Evolutionary conservation across 768 basidiomycete genomes (phyloP).

Genomic region (Panellus pusillus): DNA sequence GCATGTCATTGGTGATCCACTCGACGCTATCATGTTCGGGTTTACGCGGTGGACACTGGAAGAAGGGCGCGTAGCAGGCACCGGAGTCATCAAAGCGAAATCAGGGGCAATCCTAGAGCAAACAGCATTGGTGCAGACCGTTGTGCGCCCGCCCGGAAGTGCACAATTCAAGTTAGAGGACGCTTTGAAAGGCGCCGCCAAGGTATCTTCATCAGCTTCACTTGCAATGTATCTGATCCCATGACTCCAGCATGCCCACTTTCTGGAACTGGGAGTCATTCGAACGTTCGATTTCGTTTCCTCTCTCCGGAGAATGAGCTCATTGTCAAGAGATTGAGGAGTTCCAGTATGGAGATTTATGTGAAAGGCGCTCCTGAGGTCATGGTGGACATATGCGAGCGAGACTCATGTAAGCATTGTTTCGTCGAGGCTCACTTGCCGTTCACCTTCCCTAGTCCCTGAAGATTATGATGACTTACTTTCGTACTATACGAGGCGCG

Average conservation of each 20-base stretch:
- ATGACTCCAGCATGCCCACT: conserved; percentile 79
- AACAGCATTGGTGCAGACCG: conserved; percentile 90
- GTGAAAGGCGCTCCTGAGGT: conserved; percentile 99
- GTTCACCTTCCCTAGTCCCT: conserved; percentile 60
- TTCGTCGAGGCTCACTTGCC: not conserved
- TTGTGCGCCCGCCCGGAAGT: conserved; percentile 94
- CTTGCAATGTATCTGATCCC: not conserved
- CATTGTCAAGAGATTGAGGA: conserved; percentile 92
- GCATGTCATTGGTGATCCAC: conserved; percentile 88
- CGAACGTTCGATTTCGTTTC: conserved; percentile 97
- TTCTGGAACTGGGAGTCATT: conserved; percentile 95
- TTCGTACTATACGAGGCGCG: conserved; percentile 94
- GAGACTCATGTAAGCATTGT: conserved; percentile 73
- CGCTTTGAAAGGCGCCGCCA: conserved; percentile 80
- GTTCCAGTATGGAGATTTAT: conserved; percentile 94
- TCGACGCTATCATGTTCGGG: conserved; percentile 97
- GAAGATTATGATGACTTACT: conserved; percentile 94
- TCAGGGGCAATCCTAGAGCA: conserved; percentile 64
- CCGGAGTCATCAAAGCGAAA: conserved; percentile 67
- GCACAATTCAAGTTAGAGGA: conserved; percentile 90
- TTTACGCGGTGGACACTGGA: conserved; percentile 97
- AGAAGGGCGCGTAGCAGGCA: conserved; percentile 77
- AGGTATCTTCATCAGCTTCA: conserved; percentile 45
- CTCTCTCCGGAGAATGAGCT: conserved; percentile 92
- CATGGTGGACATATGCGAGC: conserved; percentile 93